Conservation (phyloP, 352 stramenopile genomes). For the Elongisporangium undulatum region DNA sequence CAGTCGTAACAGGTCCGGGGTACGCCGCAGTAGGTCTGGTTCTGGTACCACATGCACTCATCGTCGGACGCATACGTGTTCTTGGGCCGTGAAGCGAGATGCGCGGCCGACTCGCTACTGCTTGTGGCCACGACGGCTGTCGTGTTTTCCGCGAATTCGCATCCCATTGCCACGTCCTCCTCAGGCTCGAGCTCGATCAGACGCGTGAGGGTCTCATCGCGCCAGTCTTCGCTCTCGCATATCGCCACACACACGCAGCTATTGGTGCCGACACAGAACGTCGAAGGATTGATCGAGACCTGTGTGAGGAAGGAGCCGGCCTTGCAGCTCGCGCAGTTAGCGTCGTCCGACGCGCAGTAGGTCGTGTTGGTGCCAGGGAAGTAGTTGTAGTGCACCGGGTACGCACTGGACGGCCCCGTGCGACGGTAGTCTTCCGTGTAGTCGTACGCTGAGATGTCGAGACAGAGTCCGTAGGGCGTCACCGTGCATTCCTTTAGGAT, state of each 20-base stretch:
- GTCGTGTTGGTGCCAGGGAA: constrained; percentile 46
- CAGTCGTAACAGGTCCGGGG: constrained; percentile 56
- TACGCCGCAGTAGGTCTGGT: constrained; percentile 38
- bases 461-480: constrained; percentile 39
- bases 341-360: constrained; percentile 43
- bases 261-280: constrained; percentile 34
- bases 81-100: constrained; percentile 10
- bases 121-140: constrained; percentile 9
- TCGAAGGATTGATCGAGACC: constrained; percentile 36
- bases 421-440: constrained; percentile 44
- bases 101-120: constrained; percentile 5
- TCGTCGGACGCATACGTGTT: constrained; percentile 29
- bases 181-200: constrained; percentile 17
- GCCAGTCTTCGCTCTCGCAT: constrained; percentile 43
- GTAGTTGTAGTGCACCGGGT: constrained; percentile 57
- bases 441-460: constrained; percentile 35
- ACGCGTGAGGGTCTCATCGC: constrained; percentile 29
- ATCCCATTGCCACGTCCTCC: constrained; percentile 15
- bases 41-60: constrained; percentile 62
- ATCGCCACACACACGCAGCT: constrained; percentile 49
- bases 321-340: constrained; percentile 28
- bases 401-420: constrained; percentile 19
- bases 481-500: constrained; percentile 33
- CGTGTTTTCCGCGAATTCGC: constrained; percentile 27
- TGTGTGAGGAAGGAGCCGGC: constrained; percentile 24